Conservation (phyloP, 75 land plant species). For the Cupressus sempervirens region DNA sequence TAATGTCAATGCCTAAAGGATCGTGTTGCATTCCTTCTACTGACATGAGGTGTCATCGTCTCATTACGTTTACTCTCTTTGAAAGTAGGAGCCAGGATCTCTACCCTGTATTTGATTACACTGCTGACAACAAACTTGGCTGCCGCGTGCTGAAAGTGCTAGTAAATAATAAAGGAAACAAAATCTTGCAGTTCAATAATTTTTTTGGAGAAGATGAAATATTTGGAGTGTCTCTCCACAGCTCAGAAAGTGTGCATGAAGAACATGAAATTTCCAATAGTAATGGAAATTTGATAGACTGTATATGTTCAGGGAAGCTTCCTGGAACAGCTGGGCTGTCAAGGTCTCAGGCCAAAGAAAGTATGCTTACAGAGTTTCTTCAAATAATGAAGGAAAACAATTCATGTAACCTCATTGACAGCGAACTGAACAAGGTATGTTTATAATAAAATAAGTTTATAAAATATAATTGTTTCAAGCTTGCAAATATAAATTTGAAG, state of each 20-base stretch:
- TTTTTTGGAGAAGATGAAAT: neutral
- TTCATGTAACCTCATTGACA: neutral
- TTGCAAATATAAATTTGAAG: neutral
- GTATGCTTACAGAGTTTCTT: neutral
- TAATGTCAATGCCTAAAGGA: too few species aligned
- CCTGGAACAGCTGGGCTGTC: neutral
- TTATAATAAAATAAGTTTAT: neutral
- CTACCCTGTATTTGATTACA: too few species aligned
- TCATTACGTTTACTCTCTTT: too few species aligned
- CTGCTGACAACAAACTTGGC: neutral
- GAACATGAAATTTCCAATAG: neutral
- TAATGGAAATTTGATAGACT: neutral
- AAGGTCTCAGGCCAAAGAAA: neutral
- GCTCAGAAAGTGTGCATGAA: neutral
- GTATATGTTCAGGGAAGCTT: neutral
- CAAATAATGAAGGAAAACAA: neutral
- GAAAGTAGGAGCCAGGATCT: too few species aligned
- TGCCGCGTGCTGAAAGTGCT: neutral
- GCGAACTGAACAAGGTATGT: neutral
- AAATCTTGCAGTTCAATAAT: neutral
- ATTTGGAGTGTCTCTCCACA: too few species aligned
- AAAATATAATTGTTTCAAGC: neutral
- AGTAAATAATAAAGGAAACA: neutral
- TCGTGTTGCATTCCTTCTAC: too few species aligned
- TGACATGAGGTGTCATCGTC: too few species aligned